These are phyloP conservation scores for Rhizophora mangle DNA, from an alignment of 345 rosid genomes.

Conservation along the genomic window DNA sequence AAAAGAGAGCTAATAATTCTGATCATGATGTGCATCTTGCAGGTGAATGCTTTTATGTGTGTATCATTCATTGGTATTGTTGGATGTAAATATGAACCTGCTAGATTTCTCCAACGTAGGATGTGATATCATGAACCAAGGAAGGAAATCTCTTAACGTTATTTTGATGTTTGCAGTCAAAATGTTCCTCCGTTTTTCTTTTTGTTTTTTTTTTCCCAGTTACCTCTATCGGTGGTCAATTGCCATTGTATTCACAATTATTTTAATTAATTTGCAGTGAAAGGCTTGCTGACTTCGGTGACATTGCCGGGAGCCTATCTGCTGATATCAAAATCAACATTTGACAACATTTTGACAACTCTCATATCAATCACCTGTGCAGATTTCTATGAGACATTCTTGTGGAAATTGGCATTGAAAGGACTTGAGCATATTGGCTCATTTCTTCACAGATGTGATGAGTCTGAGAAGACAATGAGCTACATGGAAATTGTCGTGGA, in stretches of 20 bases:
- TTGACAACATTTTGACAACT: slow-evolving; percentile 58
- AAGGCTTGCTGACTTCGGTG: slow-evolving; percentile 73
- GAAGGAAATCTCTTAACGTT: too few species aligned
- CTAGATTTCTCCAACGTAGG: neutral
- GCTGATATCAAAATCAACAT: slow-evolving; percentile 47
- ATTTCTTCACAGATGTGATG: slow-evolving; percentile 41
- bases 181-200: too few species aligned
- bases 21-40: too few species aligned
- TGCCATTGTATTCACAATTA: neutral
- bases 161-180: too few species aligned
- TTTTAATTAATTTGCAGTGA: slow-evolving; percentile 51
- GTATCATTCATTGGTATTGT: neutral
- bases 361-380: slow-evolving; percentile 46
- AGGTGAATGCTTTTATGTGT: slow-evolving; percentile 20
- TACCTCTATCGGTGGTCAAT: slow-evolving; percentile 1
- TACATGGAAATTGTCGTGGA: slow-evolving; percentile 57
- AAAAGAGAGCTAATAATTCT: too few species aligned
- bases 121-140: neutral
- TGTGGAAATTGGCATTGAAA: slow-evolving; percentile 69
- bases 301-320: slow-evolving; percentile 50
- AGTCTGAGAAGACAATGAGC: slow-evolving; percentile 49
- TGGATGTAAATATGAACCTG: slow-evolving; percentile 1
- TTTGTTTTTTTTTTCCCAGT: neutral
- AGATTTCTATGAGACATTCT: slow-evolving; percentile 10
- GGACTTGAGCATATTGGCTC: slow-evolving; percentile 71